Evolutionary conservation across 2,329 filamentous ascomycete species (phyloP).

Genomic region (Penicillium sp.): DNA sequence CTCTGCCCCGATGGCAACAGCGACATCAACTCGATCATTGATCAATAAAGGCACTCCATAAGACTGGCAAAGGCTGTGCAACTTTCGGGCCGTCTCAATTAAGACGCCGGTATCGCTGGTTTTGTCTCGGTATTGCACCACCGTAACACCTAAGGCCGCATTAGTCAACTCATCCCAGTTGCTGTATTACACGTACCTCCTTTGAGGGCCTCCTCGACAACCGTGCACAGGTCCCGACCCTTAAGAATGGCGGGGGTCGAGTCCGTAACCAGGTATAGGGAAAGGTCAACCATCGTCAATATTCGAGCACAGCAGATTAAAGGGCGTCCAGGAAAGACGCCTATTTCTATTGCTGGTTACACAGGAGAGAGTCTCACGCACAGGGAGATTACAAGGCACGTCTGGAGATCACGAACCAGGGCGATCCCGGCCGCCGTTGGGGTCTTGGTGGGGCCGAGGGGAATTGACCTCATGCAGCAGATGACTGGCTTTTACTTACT

Average conservation of each 20-base stretch:
- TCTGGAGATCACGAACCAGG: slow-evolving; percentile 9
- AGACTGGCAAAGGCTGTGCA: slow-evolving; percentile 68
- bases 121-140: slow-evolving; percentile 92
- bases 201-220: slow-evolving; percentile 72
- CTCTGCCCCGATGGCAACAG: slow-evolving; percentile 78
- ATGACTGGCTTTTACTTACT: background rate
- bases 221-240: slow-evolving; percentile 63
- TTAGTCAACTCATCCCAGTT: slow-evolving; percentile 22
- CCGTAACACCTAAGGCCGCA: slow-evolving; percentile 58
- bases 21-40: slow-evolving; percentile 90
- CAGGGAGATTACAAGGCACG: background rate
- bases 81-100: slow-evolving; percentile 65
- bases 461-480: slow-evolving; percentile 16
- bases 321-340: background rate
- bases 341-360: background rate
- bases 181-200: slow-evolving; percentile 55
- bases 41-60: slow-evolving; percentile 78
- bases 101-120: slow-evolving; percentile 69
- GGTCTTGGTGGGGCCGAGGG: slow-evolving; percentile 14
- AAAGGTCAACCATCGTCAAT: slow-evolving; percentile 63
- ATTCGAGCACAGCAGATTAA: background rate
- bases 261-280: slow-evolving; percentile 88
- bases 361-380: background rate
- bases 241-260: slow-evolving; percentile 83
- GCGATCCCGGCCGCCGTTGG: slow-evolving; percentile 14